phyloP scores from a whole-genome alignment of 2,329 filamentous ascomycete species.

The Cercospora sp. region DNA sequence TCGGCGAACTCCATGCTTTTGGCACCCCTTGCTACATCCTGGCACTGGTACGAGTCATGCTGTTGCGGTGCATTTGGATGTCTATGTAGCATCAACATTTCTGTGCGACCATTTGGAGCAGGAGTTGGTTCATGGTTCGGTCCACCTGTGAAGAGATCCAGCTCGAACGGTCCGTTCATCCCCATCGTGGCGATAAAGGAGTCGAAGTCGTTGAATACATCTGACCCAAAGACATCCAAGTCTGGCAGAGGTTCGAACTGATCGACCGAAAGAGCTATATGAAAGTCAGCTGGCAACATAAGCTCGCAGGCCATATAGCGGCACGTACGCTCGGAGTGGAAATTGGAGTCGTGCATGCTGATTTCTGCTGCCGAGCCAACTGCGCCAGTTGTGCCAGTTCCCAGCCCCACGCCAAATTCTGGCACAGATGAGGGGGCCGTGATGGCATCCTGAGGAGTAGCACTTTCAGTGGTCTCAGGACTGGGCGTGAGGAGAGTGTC shows the following conservation, averaged over 20 bases:
- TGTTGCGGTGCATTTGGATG: neutral
- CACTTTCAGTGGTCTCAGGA: neutral
- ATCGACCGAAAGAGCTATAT: neutral
- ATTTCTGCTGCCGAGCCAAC: neutral
- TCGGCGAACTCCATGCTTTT: slow-evolving; percentile 2
- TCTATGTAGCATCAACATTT: slow-evolving; percentile 3
- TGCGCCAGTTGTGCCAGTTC: neutral
- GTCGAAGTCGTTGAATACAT: slow-evolving; percentile 16
- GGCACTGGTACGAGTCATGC: neutral
- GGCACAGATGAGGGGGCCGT: neutral
- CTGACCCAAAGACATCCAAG: neutral
- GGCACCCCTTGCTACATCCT: neutral
- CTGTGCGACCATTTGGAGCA: neutral
- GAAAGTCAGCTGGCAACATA: neutral
- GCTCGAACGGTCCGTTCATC: slow-evolving; percentile 8
- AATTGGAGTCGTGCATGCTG: neutral
- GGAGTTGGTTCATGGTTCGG: neutral
- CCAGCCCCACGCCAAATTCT: neutral
- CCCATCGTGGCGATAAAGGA: slow-evolving; percentile 19
- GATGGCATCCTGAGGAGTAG: neutral
- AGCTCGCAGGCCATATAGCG: neutral
- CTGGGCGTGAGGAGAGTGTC: neutral
- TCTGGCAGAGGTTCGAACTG: neutral
- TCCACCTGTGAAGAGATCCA: slow-evolving; percentile 1
- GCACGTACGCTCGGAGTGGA: neutral